Base-by-base conservation (phyloP, 352 stramenopile genomes). In the Globisporangium paroecandrum region DNA sequence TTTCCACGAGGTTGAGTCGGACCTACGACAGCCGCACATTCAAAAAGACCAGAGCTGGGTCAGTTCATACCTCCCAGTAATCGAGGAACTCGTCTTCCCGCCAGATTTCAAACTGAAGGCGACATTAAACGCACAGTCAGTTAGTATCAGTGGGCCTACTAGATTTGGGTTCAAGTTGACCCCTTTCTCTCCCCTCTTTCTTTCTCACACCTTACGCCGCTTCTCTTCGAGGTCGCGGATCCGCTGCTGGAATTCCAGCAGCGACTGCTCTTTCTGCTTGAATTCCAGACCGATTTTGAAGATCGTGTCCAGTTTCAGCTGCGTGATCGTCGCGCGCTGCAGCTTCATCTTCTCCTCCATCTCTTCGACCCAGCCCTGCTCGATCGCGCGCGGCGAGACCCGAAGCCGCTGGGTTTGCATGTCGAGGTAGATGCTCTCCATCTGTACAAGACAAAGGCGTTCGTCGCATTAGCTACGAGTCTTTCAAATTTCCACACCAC, bases 381-480 rank as follows among this genome's bases (percentile, higher is more conserved):
- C 82, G 34, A 94, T 93, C 3, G 87, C 87, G 10, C 87, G 78
- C 1, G 87, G 84, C 1, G 84, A 94, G 13, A 94, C 76, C 10
- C 83, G 82, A 63, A 90, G 74, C 1, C 82, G 77, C 66, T 94
- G 87, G 0, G 77, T 87, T 62, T 90, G 78, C 87, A 93, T 94
- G 59, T 94, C 87, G 34, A 93, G 67, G 51, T 88, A 94, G 46
- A 91, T 89, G 29, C 79, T 82, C 69, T 94, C 84, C 77, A 94
- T 83, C 83, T 93, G 10, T 18, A 46, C 1, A 66, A 51, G 71
- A 15, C n/a, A 46, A 29, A 49, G 60, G 51, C 12, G 15, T 34
- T n/a, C 22, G 1, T 1, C 10, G n/a, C 22, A 15, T 57, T 34
- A 9, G 49, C 22, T 22, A 4, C 4, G 1, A n/a, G 1, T 1